Evolutionary conservation across 2,329 filamentous ascomycete species (phyloP).

Genomic region (Pseudopithomyces chartarum): DNA sequence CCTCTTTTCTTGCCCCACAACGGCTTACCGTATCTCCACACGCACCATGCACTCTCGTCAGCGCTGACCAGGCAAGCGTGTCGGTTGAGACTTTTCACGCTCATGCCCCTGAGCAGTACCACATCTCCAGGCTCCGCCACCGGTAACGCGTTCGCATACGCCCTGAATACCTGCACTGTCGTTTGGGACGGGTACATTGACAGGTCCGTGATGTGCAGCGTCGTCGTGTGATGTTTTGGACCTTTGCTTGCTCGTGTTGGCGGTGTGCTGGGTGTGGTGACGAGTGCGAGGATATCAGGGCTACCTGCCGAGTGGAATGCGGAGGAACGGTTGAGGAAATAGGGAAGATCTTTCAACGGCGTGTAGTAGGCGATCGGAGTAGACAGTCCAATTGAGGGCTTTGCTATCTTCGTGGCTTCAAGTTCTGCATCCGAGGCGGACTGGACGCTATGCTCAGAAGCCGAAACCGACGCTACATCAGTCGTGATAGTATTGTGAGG

Average conservation of each 20-base stretch:
- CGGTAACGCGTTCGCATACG: slow-evolving; percentile 50
- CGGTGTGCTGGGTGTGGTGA: slow-evolving; percentile 38
- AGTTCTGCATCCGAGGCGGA: slow-evolving; percentile 17
- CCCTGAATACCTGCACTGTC: slow-evolving; percentile 51
- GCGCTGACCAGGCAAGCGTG: slow-evolving; percentile 43
- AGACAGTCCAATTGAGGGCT: slow-evolving; percentile 43
- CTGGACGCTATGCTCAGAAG: slow-evolving; percentile 9
- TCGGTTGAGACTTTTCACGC: slow-evolving; percentile 48
- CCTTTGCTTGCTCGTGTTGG: slow-evolving; percentile 48
- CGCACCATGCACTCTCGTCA: slow-evolving; percentile 54
- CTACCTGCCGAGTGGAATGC: slow-evolving; percentile 40
- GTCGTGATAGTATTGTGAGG: slow-evolving; percentile 15
- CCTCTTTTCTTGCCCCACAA: slow-evolving; percentile 33
- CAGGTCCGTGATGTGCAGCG: slow-evolving; percentile 48
- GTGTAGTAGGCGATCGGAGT: slow-evolving; percentile 54
- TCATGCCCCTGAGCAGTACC: slow-evolving; percentile 50
- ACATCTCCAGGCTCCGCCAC: slow-evolving; percentile 49
- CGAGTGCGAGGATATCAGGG: slow-evolving; percentile 53
- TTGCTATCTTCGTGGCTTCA: slow-evolving; percentile 1
- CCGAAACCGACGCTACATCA: slow-evolving; percentile 14
- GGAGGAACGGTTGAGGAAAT: slow-evolving; percentile 47
- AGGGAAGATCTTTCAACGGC: slow-evolving; percentile 46
- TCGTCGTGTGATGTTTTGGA: slow-evolving; percentile 51
- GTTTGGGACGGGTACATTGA: slow-evolving; percentile 30
- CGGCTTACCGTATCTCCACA: slow-evolving; percentile 48